Evolutionary conservation across 306 rosid species (phyloP), one percentile per base, ranked within the genome.

Genomic region (Castanea sativa): DNA sequence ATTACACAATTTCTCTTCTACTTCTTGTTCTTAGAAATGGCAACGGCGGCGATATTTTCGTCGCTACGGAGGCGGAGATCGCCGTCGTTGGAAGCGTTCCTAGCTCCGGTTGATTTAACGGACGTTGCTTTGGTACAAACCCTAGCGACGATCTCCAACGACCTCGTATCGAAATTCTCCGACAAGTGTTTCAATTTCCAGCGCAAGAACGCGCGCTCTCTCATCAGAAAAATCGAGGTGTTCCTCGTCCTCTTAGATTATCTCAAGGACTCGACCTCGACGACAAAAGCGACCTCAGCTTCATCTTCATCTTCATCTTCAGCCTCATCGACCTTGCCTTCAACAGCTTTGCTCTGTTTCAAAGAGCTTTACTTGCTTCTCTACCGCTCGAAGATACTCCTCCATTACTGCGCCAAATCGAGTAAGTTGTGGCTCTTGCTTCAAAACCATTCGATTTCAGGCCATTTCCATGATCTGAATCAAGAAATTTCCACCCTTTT

Each of bases 391-490:
- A 92, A 90, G 86, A 92, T 94, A 69, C 91, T 94, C 3, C 97
- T 94, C 57, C 97, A 94, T 86, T 90, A 87, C 70, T 94, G 99
- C 81, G 86, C 90, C 0, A 93, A 90, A 21, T 91, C 99, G 18
- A 82, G 97, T 80, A 94, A 92, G 92, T 81, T 92, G 7, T 94
- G 99, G 99, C 92, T 94, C 56, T 78, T 94, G 88, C 97, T 94
- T 81, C 99, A 91, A 85, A 91, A 91, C 68, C 95, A 88, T 58
- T 84, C 99, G 6, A 90, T 94, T 59, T 92, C 99, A 1, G 97
- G 94, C 43, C 97, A 94, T 85, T 94, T 92, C 61, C 97, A 94
- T 76, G 99, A 94, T 80, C 78, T 94, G 90, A 92, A 92, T 71
- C 91, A 87, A 52, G 99, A 94, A 55, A 88, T 94, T 55, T 92